Evolutionary conservation across 2,329 filamentous ascomycete species (phyloP).

Genomic region (Colletotrichum cereale): DNA sequence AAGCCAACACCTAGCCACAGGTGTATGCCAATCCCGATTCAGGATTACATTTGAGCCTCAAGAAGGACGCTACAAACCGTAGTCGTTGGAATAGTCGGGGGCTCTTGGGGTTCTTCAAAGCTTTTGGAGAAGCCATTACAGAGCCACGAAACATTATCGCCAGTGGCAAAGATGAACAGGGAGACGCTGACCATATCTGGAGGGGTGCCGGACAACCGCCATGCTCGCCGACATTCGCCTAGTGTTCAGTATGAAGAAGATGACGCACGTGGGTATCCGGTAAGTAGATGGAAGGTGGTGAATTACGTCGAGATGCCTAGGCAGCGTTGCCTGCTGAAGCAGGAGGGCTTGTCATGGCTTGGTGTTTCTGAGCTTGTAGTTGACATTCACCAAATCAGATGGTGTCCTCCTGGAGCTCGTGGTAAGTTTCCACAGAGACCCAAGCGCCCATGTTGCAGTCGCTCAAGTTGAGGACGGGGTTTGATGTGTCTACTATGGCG

Average conservation of each 20-base stretch:
- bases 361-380: too few species aligned
- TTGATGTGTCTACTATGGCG: background rate
- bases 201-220: background rate
- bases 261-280: too few species aligned
- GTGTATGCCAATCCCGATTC: background rate
- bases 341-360: background rate
- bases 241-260: background rate
- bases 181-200: background rate
- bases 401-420: background rate
- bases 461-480: background rate
- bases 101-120: background rate
- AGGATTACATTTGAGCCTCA: background rate
- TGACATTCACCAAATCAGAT: background rate
- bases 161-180: background rate
- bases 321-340: background rate
- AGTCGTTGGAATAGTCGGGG: too few species aligned
- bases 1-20: background rate
- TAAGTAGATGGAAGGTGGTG: too few species aligned
- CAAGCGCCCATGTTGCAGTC: background rate
- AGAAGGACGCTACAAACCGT: background rate
- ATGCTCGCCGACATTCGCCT: background rate
- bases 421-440: background rate
- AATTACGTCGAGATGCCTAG: fast-evolving
- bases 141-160: background rate
- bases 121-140: background rate